Base-by-base conservation (phyloP, 2,329 filamentous ascomycete species). In the Xylaria arbuscula region DNA sequence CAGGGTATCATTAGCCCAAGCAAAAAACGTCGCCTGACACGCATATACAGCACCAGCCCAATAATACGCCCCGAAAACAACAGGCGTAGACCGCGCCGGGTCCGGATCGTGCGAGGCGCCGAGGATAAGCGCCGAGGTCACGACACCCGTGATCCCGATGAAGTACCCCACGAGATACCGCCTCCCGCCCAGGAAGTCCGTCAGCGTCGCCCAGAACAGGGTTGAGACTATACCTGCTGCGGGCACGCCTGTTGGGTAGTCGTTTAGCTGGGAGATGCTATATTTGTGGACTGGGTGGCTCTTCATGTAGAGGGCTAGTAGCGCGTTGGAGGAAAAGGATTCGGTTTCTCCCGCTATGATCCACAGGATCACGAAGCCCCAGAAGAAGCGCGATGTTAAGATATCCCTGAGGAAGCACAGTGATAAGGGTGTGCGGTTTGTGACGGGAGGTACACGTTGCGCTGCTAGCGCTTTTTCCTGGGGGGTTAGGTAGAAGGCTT, bases 1-100 rank as follows among this genome's bases (percentile, higher is more conserved):
- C 81, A 91, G 86, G 1, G 88, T 87, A 73, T 92, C 90, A 72
- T 93, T 93, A 24, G 89, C 90, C 90, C 90, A 93, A 0, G 91
- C 90, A 72, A 93, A 93, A 72, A 93, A 92, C 0, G 88, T 91
- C 0, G 91, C 90, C 78, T 93, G 90, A 73, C 90, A 91, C 0
- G 90, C 90, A 72, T 93, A 93, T 0, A 92, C 88, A 3, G 86
- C 82, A 0, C 91, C 91, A 0, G 90, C 88, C 87, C 88, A 90
- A 77, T 92, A 92, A 72, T 92, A 92, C 3, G 89, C 89, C 0
- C 78, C 89, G 69, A 93, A 90, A 0, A 88, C 84, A 0, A 86
- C 81, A 0, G 84, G 75, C 0, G 87, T 90, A 2, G 83, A 85
- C 0, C 56, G 58, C 0, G 78, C 61, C 38, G 74, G 81, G 0